Evolutionary conservation across 805 yeast species (phyloP).

Genomic region (Limtongozyma cylindracea): DNA sequence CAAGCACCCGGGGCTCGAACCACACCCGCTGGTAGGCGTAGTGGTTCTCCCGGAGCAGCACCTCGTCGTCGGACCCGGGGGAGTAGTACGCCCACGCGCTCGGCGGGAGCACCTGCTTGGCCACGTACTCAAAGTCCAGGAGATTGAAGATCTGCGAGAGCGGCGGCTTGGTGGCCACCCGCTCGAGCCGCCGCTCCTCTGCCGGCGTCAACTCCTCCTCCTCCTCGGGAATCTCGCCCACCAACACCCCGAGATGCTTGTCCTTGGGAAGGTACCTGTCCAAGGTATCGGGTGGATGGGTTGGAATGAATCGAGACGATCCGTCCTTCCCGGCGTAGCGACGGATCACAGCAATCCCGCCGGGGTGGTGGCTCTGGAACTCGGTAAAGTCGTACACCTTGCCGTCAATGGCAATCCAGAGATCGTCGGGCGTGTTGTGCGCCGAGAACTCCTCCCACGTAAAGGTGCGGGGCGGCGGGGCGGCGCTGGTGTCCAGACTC

Average conservation of each 20-base stretch:
- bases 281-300: constrained; percentile 9
- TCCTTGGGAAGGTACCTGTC: constrained; percentile 4
- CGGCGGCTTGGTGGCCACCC: neutral
- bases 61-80: constrained; percentile 1
- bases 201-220: constrained; percentile 1
- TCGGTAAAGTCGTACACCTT: constrained; percentile 10
- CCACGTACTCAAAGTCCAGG: constrained; percentile 1
- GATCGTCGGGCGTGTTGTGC: constrained; percentile 1
- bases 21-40: constrained; percentile 1
- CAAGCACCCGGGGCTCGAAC: constrained; percentile 1
- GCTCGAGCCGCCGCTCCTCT: neutral
- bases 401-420: constrained; percentile 11
- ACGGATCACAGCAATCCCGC: constrained; percentile 10
- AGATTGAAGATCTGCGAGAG: constrained; percentile 1
- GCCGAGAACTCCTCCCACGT: no score
- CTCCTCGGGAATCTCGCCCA: constrained; percentile 3
- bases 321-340: constrained; percentile 30
- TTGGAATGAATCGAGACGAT: constrained; percentile 11
- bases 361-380: constrained; percentile 21
- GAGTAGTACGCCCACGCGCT: constrained; percentile 1
- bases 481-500: no score
- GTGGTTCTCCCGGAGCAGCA: constrained; percentile 1
- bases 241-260: constrained; percentile 5
- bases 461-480: no score
- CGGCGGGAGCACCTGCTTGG: constrained; percentile 1